Percentiles rank a stretch among this genome's conserved stretches.
Evolutionary conservation across 805 yeast genomes (phyloP).

Genomic region (Saccharomycopsis fodiens): DNA sequence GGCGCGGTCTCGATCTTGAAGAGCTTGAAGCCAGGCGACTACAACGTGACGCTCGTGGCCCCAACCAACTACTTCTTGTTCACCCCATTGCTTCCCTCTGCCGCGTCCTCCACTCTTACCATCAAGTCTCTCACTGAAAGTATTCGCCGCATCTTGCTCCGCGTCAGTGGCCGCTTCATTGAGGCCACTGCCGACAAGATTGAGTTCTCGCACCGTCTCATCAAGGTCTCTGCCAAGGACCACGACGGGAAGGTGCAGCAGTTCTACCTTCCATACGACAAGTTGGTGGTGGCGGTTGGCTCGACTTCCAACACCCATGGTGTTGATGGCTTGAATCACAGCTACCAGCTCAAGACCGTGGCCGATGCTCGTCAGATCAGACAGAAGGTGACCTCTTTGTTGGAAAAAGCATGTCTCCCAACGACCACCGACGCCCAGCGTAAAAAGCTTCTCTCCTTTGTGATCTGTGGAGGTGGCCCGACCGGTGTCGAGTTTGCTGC

Average conservation of each 20-base stretch:
- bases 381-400: slow-evolving; percentile 43
- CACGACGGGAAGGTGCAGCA: slow-evolving; percentile 32
- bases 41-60: slow-evolving; percentile 58
- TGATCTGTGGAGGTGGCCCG: slow-evolving; percentile 69
- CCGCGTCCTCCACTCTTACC: slow-evolving; percentile 65
- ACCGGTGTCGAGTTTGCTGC: slow-evolving; percentile 73
- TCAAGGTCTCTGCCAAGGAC: slow-evolving; percentile 44
- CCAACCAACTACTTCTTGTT: slow-evolving; percentile 64
- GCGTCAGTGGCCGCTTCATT: slow-evolving; percentile 51
- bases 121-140: slow-evolving; percentile 59
- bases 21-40: slow-evolving; percentile 43
- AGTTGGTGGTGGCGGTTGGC: slow-evolving; percentile 61
- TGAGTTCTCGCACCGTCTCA: slow-evolving; percentile 46
- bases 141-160: slow-evolving; percentile 46
- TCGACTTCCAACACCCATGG: slow-evolving; percentile 65
- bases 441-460: slow-evolving; percentile 50
- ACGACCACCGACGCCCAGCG: slow-evolving; percentile 58
- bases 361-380: slow-evolving; percentile 55
- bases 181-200: slow-evolving; percentile 57
- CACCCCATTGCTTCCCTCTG: slow-evolving; percentile 62
- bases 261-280: slow-evolving; percentile 67
- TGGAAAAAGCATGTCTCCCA: slow-evolving; percentile 60
- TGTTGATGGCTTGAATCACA: slow-evolving; percentile 57
- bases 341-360: slow-evolving; percentile 57
- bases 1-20: slow-evolving; percentile 56